Conservation (phyloP, 2,329 filamentous ascomycete species). For the Aspergillus oerlinghausenensis region DNA sequence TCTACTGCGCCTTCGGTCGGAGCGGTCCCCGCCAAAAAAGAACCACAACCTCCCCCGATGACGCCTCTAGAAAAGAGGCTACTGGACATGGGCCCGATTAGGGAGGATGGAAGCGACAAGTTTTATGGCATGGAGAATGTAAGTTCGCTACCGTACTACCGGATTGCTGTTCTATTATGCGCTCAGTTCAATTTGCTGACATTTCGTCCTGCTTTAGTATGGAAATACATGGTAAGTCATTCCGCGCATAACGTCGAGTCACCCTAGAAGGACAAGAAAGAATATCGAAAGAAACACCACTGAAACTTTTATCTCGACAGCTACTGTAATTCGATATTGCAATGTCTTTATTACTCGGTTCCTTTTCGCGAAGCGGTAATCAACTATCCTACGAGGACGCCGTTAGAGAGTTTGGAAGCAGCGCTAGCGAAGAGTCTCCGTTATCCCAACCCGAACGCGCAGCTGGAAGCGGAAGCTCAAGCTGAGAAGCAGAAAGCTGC, state of each 20-base stretch:
- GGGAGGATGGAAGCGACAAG: conserved; percentile 88
- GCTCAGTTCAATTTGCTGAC: conserved; percentile 15
- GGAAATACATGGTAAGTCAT: conserved; percentile 85
- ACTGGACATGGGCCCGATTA: conserved; percentile 71
- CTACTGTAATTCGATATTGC: conserved; percentile 97
- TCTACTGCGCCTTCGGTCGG: conserved; percentile 44
- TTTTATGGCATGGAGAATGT: conserved; percentile 99
- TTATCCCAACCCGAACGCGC: conserved; percentile 59
- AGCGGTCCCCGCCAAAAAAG: conserved; percentile 53
- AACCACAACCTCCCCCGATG: conserved; percentile 52
- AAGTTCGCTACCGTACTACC: conserved; percentile 37
- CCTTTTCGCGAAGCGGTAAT: conserved; percentile 92
- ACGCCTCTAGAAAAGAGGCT: conserved; percentile 71
- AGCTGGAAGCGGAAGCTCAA: conserved; percentile 46
- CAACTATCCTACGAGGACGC: conserved; percentile 74
- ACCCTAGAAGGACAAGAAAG: neutral
- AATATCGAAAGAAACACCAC: neutral
- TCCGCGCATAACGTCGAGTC: neutral
- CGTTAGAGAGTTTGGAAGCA: conserved; percentile 65
- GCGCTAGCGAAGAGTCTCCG: conserved; percentile 42
- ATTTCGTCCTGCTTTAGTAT: conserved; percentile 57
- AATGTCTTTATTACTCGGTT: conserved; percentile 93
- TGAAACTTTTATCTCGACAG: conserved; percentile 44
- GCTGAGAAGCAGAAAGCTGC: conserved; percentile 43
- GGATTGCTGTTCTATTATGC: neutral